A percentile compares a stretch with the other conserved stretches of the same genome.
phyloP scores from a whole-genome alignment of 257 asterid genomes.

The Apocynum venetum region DNA sequence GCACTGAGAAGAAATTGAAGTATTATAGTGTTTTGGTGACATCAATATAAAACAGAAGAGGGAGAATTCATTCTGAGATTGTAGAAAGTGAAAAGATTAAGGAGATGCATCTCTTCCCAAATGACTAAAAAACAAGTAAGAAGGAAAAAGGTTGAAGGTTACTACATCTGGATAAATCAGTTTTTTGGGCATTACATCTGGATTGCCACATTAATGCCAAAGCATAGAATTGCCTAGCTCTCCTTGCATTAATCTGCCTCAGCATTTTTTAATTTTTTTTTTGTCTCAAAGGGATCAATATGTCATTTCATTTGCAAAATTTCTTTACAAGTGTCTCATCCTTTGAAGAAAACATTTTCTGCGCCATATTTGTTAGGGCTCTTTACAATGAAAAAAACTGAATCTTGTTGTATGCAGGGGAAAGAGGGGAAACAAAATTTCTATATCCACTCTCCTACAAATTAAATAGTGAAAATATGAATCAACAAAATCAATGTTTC shows the following conservation, averaged over 20 bases:
- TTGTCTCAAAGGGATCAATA: too few relatives aligned
- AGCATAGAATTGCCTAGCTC: not conserved
- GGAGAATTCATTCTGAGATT: not conserved
- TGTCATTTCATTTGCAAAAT: too few relatives aligned
- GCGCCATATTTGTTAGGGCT: not conserved
- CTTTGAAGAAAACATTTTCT: not conserved
- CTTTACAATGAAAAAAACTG: not conserved
- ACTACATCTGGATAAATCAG: not conserved
- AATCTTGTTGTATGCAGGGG: not conserved
- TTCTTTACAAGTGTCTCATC: too few relatives aligned
- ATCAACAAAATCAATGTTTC: constrained; percentile 11
- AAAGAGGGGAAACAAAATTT: not conserved
- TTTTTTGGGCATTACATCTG: not conserved
- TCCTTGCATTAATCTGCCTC: not conserved
- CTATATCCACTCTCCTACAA: not conserved
- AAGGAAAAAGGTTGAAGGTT: not conserved
- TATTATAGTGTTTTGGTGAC: constrained; percentile 11
- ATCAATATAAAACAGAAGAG: not conserved
- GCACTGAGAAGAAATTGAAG: constrained; percentile 58
- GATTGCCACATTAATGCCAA: not conserved
- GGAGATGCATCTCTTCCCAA: not conserved
- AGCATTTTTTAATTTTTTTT: too few relatives aligned
- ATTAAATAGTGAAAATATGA: not conserved
- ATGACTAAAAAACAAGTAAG: too few relatives aligned
- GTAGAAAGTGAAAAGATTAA: not conserved